A percentile compares a stretch with the other conserved stretches of the same genome.
These are phyloP conservation scores for Letharia columbiana DNA, from an alignment of 495 filamentous ascomycete species.

Conservation along the genomic window DNA sequence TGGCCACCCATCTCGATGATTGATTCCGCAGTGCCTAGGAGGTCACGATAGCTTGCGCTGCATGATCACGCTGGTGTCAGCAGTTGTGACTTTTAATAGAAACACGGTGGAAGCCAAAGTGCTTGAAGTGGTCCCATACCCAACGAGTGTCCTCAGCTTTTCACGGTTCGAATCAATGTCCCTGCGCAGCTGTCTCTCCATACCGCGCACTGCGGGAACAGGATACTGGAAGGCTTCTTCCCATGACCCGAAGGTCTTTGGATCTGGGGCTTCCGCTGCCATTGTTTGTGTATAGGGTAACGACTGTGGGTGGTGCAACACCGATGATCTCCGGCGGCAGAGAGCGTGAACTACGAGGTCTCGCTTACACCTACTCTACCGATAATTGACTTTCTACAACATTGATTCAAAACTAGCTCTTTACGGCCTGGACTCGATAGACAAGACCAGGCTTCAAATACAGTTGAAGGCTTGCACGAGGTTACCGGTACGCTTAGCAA, in stretches of 20 bases:
- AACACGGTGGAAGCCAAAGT: background rate
- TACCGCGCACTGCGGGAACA: slow-evolving; percentile 51
- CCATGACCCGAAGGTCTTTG: slow-evolving; percentile 52
- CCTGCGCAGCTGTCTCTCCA: slow-evolving; percentile 55
- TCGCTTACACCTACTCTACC: slow-evolving; percentile 7
- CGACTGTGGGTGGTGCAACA: background rate
- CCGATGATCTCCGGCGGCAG: background rate
- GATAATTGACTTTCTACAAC: background rate
- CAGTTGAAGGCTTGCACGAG: background rate
- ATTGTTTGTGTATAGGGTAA: slow-evolving; percentile 32
- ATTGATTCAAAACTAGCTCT: background rate
- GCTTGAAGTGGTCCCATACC: slow-evolving; percentile 41
- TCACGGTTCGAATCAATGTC: slow-evolving; percentile 74
- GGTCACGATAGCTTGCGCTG: slow-evolving; percentile 81
- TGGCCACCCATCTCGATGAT: slow-evolving; percentile 82
- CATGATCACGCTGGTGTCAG: slow-evolving; percentile 12
- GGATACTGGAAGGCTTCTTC: slow-evolving; percentile 61
- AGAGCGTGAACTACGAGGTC: background rate
- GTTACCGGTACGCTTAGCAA: too few species aligned
- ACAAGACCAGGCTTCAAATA: background rate
- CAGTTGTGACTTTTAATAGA: background rate
- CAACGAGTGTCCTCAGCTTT: slow-evolving; percentile 82
- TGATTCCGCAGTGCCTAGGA: slow-evolving; percentile 83
- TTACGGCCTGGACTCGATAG: background rate
- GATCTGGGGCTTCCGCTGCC: slow-evolving; percentile 50